These are phyloP conservation scores for Russula sp. DNA, from an alignment of 768 basidiomycete species.

Conservation along the genomic window DNA sequence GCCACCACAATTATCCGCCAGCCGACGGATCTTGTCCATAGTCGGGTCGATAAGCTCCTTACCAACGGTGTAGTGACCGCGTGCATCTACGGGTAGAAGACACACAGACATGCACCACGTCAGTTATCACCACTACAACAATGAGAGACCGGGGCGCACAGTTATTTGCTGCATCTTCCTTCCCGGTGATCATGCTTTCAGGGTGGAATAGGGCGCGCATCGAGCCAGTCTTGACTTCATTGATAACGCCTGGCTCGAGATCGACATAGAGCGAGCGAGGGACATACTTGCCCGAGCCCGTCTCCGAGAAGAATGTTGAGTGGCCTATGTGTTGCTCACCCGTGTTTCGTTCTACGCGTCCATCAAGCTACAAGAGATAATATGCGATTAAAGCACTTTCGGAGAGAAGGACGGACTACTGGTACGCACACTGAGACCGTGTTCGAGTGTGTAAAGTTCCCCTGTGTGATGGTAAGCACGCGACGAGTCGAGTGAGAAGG, in stretches of 20 bases:
- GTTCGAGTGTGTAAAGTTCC: conserved; percentile 98
- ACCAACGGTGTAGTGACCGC: conserved; percentile 97
- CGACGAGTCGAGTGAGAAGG: conserved; percentile 18
- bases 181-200: conserved; percentile 93
- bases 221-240: conserved; percentile 89
- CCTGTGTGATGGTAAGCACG: conserved; percentile 47
- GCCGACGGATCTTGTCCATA: conserved; percentile 91
- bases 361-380: conserved; percentile 67
- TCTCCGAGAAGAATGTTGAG: conserved; percentile 97
- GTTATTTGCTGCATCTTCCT: conserved; percentile 99
- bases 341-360: conserved; percentile 77
- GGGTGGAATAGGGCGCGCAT: conserved; percentile 97
- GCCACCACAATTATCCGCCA: conserved; percentile 95
- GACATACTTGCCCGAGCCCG: conserved; percentile 90
- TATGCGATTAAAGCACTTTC: neutral
- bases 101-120: conserved; percentile 8
- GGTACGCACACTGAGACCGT: conserved; percentile 82
- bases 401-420: neutral
- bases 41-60: conserved; percentile 97
- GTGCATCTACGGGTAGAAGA: conserved; percentile 62
- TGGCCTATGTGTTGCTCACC: conserved; percentile 75
- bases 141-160: conserved; percentile 51
- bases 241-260: conserved; percentile 91
- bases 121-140: conserved; percentile 14
- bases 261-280: conserved; percentile 97